A percentile compares a stretch with the other conserved stretches of the same genome.
These are phyloP conservation scores for Piloderma croceum DNA, from an alignment of 768 basidiomycete species.

Conservation along the genomic window DNA sequence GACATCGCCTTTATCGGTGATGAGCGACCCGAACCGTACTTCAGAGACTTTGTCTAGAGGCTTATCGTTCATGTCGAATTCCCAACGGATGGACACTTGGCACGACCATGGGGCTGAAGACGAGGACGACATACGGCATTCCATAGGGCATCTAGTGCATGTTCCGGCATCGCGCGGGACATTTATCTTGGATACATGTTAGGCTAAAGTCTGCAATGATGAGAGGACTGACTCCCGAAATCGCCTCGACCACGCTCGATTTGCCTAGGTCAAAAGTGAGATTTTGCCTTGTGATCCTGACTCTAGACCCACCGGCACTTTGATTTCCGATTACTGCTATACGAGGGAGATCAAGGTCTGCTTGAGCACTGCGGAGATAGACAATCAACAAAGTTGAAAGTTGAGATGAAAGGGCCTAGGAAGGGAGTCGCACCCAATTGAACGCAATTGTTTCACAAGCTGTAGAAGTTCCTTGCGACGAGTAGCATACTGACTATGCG, in stretches of 20 bases:
- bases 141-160: constrained; percentile 30
- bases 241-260: constrained; percentile 45
- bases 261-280: constrained; percentile 22
- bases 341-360: constrained; percentile 42
- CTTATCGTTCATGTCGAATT: constrained; percentile 21
- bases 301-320: constrained; percentile 34
- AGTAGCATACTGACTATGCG: constrained; percentile 20
- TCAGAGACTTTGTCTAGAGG: constrained; percentile 19
- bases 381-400: neutral
- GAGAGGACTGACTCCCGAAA: constrained; percentile 33
- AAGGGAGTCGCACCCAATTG: constrained; percentile 25
- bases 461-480: constrained; percentile 26
- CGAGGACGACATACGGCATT: constrained; percentile 12
- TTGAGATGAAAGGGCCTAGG: constrained; percentile 1
- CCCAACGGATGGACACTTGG: constrained; percentile 30
- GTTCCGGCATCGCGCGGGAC: constrained; percentile 47
- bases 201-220: constrained; percentile 2
- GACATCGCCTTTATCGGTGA: constrained; percentile 34
- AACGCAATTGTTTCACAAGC: constrained; percentile 28
- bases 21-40: constrained; percentile 27
- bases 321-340: constrained; percentile 51
- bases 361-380: constrained; percentile 30
- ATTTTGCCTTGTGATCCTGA: neutral
- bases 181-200: constrained; percentile 28
- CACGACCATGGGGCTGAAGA: constrained; percentile 18